Conservation (phyloP, 768 basidiomycete species). For the Pisolithus marmoratus region DNA sequence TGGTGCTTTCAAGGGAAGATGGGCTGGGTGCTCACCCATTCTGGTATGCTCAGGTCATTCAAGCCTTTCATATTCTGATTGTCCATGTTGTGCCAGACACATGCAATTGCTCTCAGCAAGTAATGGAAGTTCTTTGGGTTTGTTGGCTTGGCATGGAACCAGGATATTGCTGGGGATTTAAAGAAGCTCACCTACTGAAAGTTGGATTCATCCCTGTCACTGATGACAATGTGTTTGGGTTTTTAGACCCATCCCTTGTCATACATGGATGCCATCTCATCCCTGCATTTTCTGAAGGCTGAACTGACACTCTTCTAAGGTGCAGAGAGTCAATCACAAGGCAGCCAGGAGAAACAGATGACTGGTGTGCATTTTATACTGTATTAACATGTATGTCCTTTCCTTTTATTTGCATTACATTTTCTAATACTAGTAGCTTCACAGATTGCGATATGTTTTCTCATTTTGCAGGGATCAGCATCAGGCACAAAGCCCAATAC, state of each 20-base stretch:
- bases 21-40: constrained; percentile 11
- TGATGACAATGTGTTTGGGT: constrained; percentile 15
- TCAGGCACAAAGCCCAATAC: constrained; percentile 13
- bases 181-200: constrained; percentile 10
- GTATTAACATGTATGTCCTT: constrained; percentile 10
- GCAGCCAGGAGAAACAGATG: neutral
- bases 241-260: constrained; percentile 16
- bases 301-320: constrained; percentile 6
- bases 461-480: constrained; percentile 24
- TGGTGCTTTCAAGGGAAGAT: constrained; percentile 14
- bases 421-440: constrained; percentile 22
- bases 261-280: constrained; percentile 20
- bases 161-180: constrained; percentile 5
- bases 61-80: constrained; percentile 17
- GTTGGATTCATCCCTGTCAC: constrained; percentile 14
- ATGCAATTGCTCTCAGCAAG: neutral
- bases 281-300: constrained; percentile 18
- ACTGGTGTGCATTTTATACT: constrained; percentile 13
- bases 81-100: neutral
- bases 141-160: constrained; percentile 17
- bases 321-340: constrained; percentile 1
- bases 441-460: constrained; percentile 37
- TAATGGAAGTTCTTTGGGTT: constrained; percentile 23
- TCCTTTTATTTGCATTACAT: neutral
- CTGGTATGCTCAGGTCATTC: constrained; percentile 18